Base-by-base conservation (phyloP, 2,329 filamentous ascomycete genomes). In the Ceratocystis albifundus region DNA sequence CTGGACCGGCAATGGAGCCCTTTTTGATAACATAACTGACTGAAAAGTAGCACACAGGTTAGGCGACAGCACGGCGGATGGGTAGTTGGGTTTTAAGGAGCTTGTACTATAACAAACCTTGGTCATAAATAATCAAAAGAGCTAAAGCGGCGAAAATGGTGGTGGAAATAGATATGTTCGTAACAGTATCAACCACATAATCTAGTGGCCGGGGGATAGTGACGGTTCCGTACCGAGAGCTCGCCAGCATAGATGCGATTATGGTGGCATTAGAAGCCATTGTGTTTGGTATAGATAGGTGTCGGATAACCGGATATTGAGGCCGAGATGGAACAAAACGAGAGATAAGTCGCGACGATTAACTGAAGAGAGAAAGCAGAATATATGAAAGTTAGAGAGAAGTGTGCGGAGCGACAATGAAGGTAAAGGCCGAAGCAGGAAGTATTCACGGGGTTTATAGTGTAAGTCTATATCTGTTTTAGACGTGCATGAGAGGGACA, bases 121-220 rank as follows among this genome's bases (percentile, higher is more conserved):
- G 93, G 77, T 97, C 93, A 76, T 96, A 97, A 69, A 86, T 82
- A 67, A 96, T 83, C 65, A 88, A 84, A 7, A 88, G 72, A 44
- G 88, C 79, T 66, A 96, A 74, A 63, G 94, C 69, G 17, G 89
- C 89, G 70, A 92, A 74, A 44, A 88, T 28, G 36, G 62, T 53
- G 12, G 64, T 41, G 73, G 80, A 75, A 46, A 74, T 41, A 4
- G 67, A 66, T 61, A 68, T 74, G 67, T 82, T 82, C 71, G 82
- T 78, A 69, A 83, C 71, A 76, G 74, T 72, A 73, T 82, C 79
- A 76, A 86, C 72, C 76, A 80, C 72, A 79, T 77, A 76, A 71
- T 83, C 79, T 69, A 87, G 73, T 70, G 83, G 81, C 55, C 82
- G 79, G 61, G 82, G 80, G 64, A 88, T 75, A 68, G 75, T 76